phyloP scores from a whole-genome alignment of 495 filamentous ascomycete genomes.

The Daldinia decipiens region DNA sequence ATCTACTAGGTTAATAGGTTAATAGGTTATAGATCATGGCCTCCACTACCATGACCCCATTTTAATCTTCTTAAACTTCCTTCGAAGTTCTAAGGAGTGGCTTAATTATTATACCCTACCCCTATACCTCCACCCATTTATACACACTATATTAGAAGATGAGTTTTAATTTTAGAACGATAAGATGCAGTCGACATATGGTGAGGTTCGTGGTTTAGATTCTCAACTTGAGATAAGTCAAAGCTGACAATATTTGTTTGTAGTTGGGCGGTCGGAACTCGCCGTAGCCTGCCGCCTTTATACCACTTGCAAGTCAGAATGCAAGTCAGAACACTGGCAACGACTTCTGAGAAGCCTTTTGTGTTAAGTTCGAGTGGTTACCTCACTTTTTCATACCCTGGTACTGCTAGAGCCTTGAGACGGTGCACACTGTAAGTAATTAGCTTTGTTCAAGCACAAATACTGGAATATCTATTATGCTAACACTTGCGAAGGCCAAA shows the following conservation, averaged over 20 bases:
- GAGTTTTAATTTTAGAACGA: conserved; percentile 18
- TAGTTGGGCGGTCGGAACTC: conserved; percentile 19
- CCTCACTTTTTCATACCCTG: conserved; percentile 25
- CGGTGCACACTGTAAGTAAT: conserved; percentile 42
- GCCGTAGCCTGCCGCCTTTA: conserved; percentile 2
- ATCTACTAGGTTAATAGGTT: neutral
- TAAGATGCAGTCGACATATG: conserved; percentile 19
- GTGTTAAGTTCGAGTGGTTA: conserved; percentile 31
- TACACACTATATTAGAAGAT: conserved; percentile 6
- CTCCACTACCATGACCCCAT: neutral
- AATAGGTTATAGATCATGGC: neutral
- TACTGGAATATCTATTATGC: neutral
- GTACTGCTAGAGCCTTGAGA: conserved; percentile 7
- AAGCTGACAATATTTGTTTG: conserved; percentile 2
- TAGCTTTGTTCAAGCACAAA: neutral
- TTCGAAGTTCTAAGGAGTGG: too few relatives aligned
- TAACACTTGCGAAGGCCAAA: conserved; percentile 42
- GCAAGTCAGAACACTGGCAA: conserved; percentile 25
- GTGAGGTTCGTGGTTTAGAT: conserved; percentile 19
- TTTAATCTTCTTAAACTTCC: neutral
- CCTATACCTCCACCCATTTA: neutral
- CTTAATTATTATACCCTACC: too few relatives aligned
- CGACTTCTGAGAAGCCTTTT: conserved; percentile 21
- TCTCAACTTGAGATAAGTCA: neutral
- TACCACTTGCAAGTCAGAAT: conserved; percentile 12